Evolutionary conservation across 352 stramenopile genomes (phyloP), one percentile per base, ranked within the genome.

Genomic region (Phytophthora vignae): DNA sequence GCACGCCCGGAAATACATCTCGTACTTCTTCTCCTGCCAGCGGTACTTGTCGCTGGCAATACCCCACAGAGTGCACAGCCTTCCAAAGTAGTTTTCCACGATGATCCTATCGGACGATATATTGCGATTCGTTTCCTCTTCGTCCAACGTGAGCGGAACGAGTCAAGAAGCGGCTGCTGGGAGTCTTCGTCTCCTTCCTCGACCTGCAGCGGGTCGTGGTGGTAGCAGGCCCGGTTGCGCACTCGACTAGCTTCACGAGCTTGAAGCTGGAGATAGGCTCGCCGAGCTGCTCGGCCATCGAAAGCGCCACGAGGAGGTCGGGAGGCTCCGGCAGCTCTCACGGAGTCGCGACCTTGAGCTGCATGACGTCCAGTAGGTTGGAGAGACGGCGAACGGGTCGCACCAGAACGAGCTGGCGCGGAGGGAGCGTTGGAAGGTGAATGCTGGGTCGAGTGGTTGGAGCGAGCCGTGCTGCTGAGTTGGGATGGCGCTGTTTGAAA

Each of bases 121-220:
- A 29, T 29, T 29, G 27, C 27, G 27, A 29, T 29, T 29, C 27
- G 27, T 29, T 29, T 4, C 27, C 27, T 29, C 27, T 29, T 29
- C 27, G 27, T 29, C 27, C 27, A 29, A 29, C 27, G 27, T 29
- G 27, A 29, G 27, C 27, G 27, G 27, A 29, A 29, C 27, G n/a
- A 50, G 11, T n/a, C 55, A 14, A 60, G 21, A 4, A 60, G 21
- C 3, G 55, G 55, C 4, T 60, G 55, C n/a, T 19, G 31, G 0
- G 36, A 33, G n/a, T 60, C 31, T 60, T 49, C 54, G 15, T 60
- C 31, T n/a, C 22, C 38, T 22, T 53, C 36, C 36, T 42, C 36
- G 8, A 42, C 6, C 3, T 2, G 11, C 36, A 42, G 36, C 36
- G 36, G 36, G 3, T 42, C 36, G 36, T 42, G 36, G 36, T 42